Base-by-base conservation (phyloP, 164 flowering plant genomes). In the Vitis rupestris region DNA sequence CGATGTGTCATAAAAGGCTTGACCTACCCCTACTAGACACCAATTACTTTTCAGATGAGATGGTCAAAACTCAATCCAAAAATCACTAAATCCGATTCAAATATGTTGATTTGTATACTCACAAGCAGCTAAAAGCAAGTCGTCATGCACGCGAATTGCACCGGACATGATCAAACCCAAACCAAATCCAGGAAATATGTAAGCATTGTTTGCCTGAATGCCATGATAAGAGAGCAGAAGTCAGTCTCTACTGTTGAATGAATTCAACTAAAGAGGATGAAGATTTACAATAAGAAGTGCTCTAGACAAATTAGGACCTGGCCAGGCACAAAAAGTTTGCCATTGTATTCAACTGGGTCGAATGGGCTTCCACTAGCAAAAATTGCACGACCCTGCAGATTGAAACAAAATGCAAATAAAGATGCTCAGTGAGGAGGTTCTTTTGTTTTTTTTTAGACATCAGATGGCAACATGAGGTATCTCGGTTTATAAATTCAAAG, bases 351-450 rank as follows among this genome's bases (percentile, higher is more conserved):
- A 58, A 87, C 85, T 8, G 88, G 88, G 57, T 81, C 84, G 2
- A 56, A 87, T 63, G 92, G 92, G 78, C 89, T 88, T 78, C 90
- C 92, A 74, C 90, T 88, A 15, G 88, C 89, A 78, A 78, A 88
- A 49, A 88, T 83, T 59, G 89, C 90, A 37, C 9, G 83, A n/a
- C 93, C 93, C 90, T 88, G 75, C 47, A 72, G 3, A 62, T 69
- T 58, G n/a, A 51, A 44, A 50, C 44, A 16, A 64, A 44, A 30
- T 29, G 8, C 64, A 50, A 59, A 17, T n/a, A n/a, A 48, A 23
- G 44, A 55, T 15, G 17, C 3, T 15, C 8, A 37, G 3, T n/a
- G 4, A 48, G 4, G 8, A 59, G 17, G n/a, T 59, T 37, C 27
- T 8, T 29, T 44, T 19, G 5, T 6, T 9, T 62, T 14, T 44